A percentile compares a stretch with the other conserved stretches of the same genome.
Evolutionary conservation across 495 filamentous ascomycete genomes (phyloP).

Genomic region (Aspergillus biplanus): DNA sequence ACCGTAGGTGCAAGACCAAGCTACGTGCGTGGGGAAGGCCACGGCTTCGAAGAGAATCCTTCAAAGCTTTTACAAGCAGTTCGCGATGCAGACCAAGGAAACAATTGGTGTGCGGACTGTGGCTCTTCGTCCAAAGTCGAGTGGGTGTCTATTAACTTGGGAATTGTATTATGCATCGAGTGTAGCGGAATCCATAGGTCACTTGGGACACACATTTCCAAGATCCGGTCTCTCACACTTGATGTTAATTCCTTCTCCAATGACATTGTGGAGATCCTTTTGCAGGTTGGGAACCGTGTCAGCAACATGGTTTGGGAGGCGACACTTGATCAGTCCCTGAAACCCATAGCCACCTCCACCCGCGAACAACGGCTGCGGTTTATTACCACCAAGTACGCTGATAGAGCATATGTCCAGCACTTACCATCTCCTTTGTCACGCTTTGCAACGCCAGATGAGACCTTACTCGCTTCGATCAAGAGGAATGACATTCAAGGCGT

Average conservation of each 20-base stretch:
- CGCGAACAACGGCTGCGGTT: conserved; percentile 89
- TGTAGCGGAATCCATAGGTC: conserved; percentile 98
- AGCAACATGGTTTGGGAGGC: conserved; percentile 98
- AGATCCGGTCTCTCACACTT: conserved; percentile 91
- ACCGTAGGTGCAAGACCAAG: conserved; percentile 89
- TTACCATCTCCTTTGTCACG: conserved; percentile 76
- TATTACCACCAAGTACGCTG: conserved; percentile 93
- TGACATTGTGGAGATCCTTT: conserved; percentile 92
- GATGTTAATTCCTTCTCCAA: conserved; percentile 95
- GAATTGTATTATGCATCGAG: conserved; percentile 95
- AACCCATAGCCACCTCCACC: conserved; percentile 74
- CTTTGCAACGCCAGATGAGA: conserved; percentile 82
- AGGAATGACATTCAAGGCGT: conserved; percentile 90
- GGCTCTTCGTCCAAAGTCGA: conserved; percentile 89
- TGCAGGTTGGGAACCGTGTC: conserved; percentile 89
- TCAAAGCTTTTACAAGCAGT: conserved; percentile 83
- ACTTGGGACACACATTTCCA: conserved; percentile 95
- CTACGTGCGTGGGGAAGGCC: conserved; percentile 66
- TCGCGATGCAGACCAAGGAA: conserved; percentile 89
- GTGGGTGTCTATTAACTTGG: conserved; percentile 98
- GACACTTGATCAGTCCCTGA: conserved; percentile 69
- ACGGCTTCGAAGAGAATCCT: conserved; percentile 77
- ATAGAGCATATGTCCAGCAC: conserved; percentile 77
- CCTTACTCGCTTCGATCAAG: conserved; percentile 90
- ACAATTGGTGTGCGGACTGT: conserved; percentile 94